Base-by-base conservation (phyloP, 148 eudicot species). In the Vaccinium darrowii region DNA sequence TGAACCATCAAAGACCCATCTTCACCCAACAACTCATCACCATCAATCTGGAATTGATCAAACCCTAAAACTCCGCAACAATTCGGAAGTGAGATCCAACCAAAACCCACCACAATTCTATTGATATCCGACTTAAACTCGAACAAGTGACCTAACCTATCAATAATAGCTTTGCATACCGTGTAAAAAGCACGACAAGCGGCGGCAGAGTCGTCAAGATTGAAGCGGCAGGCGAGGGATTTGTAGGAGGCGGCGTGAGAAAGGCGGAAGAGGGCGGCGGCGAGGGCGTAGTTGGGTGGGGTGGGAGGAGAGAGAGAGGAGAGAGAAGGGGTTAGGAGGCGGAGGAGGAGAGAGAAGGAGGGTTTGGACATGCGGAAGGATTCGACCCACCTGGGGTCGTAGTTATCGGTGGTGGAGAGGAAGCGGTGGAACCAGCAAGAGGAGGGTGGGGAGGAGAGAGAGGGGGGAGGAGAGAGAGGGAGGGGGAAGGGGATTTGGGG, bases 31-130 rank as follows among this genome's bases (percentile, higher is more conserved):
- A 90, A 36, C 1, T 91, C 81, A 11, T 91, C 81, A 11, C 94
- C 93, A 9, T 90, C 90, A 0, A 93, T 81, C 1, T 80, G 82
- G 69, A 94, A 94, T 8, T 53, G 85, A 79, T 88, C 95, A 78
- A 93, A 76, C 58, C 99, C 98, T 71, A 96, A 87, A 82, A 94
- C 91, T 8, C 97, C 98, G 84, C 93, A 93, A 81, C 99, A 96
- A 87, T 94, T 96, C 0, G 90, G 91, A 60, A 96, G 84, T 2
- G 92, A 91, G 85, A 91, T 91, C 91, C 93, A 90, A 30, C 95
- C 95, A 79, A 94, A 95, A 36, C 98, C 96, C 79, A 86, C 88
- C 15, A 89, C 90, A 75, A 93, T 84, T 53, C 90, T 77, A 54
- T 85, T 92, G 52, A 92, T 84, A 81, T 94, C 94, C 0, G 91